Evolutionary conservation across 805 yeast species (phyloP), one percentile per base, ranked within the genome.

Genomic region (Monosporozyma aquatica): DNA sequence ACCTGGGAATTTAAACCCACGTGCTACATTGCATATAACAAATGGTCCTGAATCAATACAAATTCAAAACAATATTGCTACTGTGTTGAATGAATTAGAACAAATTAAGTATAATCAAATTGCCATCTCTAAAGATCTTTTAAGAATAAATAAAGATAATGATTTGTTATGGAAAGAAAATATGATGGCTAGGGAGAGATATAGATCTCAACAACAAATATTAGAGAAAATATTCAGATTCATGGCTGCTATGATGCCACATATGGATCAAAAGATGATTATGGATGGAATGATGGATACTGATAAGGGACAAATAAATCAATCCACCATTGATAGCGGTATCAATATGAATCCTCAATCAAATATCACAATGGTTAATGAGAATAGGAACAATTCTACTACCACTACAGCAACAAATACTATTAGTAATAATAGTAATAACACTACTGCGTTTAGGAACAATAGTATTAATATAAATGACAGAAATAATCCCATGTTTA

Each of bases 141-240:
- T 82, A 51, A 71, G 97, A 44, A 78, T 92, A 29, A 73, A 87
- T 45, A 80, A 80, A 46, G 97, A 92, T 58, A 92, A 90, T 64
- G 90, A 86, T 58, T 62, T 86, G 54, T 65, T 92, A 36, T 92
- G 98, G 98, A 80, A 82, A 47, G 97, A 92, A 58, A 82, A 87
- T 54, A 80, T 73, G 58, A 66, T 79, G 44, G 81, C 90, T 5
- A 71, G 97, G 42, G 97, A 90, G 59, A 75, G 89, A 49, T 85
- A 89, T 61, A 77, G 82, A 53, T 72, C 80, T 26, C 97, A 92
- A 59, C 79, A 90, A 32, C 90, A 84, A 48, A 86, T 95, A 18
- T 69, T 92, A 43, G 95, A 87, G 49, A 82, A 85, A 49, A 90
- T 92, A 40, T 65, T 92, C 53, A 76, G 92, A 52, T 90, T 92